Evolutionary conservation across 2,329 filamentous ascomycete genomes (phyloP), one percentile per base, ranked within the genome.

Genomic region (Apiospora koreana): DNA sequence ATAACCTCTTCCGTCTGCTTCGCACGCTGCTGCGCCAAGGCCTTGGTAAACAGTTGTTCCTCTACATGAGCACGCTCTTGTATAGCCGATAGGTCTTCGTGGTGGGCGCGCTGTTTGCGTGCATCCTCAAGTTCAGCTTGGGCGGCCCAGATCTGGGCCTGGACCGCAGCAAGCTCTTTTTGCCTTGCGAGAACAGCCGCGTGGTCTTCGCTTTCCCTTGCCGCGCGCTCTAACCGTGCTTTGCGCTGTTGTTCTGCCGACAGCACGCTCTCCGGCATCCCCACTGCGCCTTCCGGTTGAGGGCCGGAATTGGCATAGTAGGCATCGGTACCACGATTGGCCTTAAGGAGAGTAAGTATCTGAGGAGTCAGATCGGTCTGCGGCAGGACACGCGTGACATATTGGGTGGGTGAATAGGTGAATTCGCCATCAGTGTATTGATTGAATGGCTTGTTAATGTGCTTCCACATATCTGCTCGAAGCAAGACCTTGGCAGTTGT

Each of bases 381-480:
- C 0, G 80, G 77, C 7, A 88, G 74, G 1, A 88, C 77, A 58
- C 84, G 86, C 45, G 78, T 75, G 25, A 90, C 83, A 76, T 92
- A 92, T 81, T 89, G 90, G 3, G 90, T 88, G 0, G 90, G 87
- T 0, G 90, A 92, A 78, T 91, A 92, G 1, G 86, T 88, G 73
- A 85, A 84, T 6, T 81, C 83, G 31, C 85, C 85, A 54, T 86
- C 82, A 1, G 79, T 86, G 78, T 85, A 89, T 71, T 85, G 81
- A 73, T 90, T 89, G 75, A 85, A 88, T 0, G 86, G 81, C 71
- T 88, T 86, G 79, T 92, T 92, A 75, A 92, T 80, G 42, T 87
- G 81, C 75, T 89, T 89, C 89, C 90, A 92, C 80, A 92, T 85
- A 58, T 87, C 89, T 0, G 87, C 87, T 74, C 90, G 89, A 9